phyloP scores from a whole-genome alignment of 2,329 filamentous ascomycete genomes.

The Karstenula rhodostoma region DNA sequence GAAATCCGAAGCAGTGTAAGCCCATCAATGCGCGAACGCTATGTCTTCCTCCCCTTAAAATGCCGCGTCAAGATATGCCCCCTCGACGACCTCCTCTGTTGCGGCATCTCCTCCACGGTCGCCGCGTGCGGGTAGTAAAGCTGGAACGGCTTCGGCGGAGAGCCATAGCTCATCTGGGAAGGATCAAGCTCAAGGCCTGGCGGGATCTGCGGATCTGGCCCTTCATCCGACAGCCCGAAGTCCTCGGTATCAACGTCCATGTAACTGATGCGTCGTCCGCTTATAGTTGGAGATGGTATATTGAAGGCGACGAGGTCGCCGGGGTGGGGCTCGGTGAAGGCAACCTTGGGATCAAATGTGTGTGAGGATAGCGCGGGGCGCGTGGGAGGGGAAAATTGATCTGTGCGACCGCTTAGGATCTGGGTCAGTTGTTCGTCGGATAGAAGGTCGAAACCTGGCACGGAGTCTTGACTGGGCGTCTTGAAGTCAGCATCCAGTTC shows the following conservation, averaged over 20 bases:
- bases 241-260: constrained; percentile 46
- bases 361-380: constrained; percentile 34
- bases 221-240: constrained; percentile 30
- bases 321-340: constrained; percentile 25
- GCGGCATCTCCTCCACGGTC: not conserved
- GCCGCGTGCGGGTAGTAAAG: not conserved
- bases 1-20: not conserved
- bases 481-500: constrained; percentile 40
- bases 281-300: constrained; percentile 34
- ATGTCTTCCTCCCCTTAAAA: constrained; percentile 4
- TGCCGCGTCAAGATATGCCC: constrained; percentile 7
- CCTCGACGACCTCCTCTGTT: not conserved
- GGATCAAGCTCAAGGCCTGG: constrained; percentile 8
- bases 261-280: constrained; percentile 45
- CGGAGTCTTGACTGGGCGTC: constrained; percentile 45
- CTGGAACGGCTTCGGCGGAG: constrained; percentile 7
- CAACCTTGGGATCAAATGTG: constrained; percentile 21
- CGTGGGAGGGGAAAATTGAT: constrained; percentile 32
- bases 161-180: not conserved
- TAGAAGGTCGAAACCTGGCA: constrained; percentile 40
- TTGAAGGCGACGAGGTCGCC: constrained; percentile 35
- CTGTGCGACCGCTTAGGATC: constrained; percentile 42
- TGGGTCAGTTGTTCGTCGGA: constrained; percentile 44
- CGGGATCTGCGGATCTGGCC: constrained; percentile 11
- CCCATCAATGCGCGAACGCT: not conserved